Evolutionary conservation across 768 basidiomycete species (phyloP), one percentile per base, ranked within the genome.

Genomic region (Chalciporus chontae): DNA sequence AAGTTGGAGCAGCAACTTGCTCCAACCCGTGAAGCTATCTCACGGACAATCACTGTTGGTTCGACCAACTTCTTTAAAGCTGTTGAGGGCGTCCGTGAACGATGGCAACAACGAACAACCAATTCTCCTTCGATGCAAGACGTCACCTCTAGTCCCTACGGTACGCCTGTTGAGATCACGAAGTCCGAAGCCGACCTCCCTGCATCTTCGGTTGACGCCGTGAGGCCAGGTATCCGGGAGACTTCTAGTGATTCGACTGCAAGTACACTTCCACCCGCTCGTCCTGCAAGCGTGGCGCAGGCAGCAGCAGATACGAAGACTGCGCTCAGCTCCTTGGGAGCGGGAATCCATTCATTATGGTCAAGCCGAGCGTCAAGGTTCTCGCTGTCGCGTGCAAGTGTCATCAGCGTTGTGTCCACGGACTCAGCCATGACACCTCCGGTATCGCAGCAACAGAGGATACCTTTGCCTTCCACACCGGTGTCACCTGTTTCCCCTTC

Each of bases 1-100:
- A 91, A 89, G 65, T 69, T 97, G 4, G 90, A 96, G 27, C 88
- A 96, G 67, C 91, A 94, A 59, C 79, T 96, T n/a, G 93, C 85
- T 5, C 93, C 95, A 2, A 87, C 94, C 1, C 80, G 91, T 8
- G 94, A 97, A 66, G 96, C 88, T 3, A 83, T 96, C 38, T 80
- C 84, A 8, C 78, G 84, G 27, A 93, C 91, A 0, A 58, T 94
- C 41, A 78, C 76, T 0, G 79, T 75, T 7, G 85, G 92, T 21
- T 89, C 91, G 3, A 78, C 86, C 14, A 85, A 79, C 55, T 83
- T 96, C 57, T 85, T 94, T 71, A 92, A 87, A 58, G 93, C 93
- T 1, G 84, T 96, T 7, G 91, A 94, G 61, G 91, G 91, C 34
- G 89, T 95, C 10, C 78, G 84, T 32, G 92, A 81, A 26, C 76